These are phyloP conservation scores for Hortaea sp. DNA, from an alignment of 2,329 filamentous ascomycete species.

Conservation along the genomic window DNA sequence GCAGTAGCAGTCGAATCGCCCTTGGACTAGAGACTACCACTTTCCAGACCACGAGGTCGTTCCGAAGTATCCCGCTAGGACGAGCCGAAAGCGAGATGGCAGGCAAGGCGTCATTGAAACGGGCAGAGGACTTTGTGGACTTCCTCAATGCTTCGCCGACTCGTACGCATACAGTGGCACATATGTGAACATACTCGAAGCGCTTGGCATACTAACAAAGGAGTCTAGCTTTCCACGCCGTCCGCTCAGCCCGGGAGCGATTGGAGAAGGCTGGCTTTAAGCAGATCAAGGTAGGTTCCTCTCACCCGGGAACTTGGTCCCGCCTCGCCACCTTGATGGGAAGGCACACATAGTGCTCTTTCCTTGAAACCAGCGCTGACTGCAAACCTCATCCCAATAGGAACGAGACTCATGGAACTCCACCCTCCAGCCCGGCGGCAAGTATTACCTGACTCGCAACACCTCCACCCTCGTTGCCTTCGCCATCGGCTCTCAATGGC, in stretches of 20 bases:
- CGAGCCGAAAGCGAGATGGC: constrained; percentile 17
- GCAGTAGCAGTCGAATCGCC: too few species aligned
- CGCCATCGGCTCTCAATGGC: constrained; percentile 82
- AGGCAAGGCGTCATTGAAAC: constrained; percentile 31
- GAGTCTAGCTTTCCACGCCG: constrained; percentile 77
- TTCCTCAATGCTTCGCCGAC: constrained; percentile 93
- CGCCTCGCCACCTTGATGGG: background rate
- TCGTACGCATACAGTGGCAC: constrained; percentile 42
- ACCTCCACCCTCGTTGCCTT: constrained; percentile 87
- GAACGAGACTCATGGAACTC: constrained; percentile 85
- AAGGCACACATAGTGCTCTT: background rate
- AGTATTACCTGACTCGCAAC: constrained; percentile 94
- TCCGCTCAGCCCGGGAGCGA: constrained; percentile 64
- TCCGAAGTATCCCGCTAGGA: background rate
- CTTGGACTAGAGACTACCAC: background rate
- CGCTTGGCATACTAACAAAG: constrained; percentile 4
- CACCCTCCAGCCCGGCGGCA: constrained; percentile 71
- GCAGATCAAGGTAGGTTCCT: constrained; percentile 55
- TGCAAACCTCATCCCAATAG: constrained; percentile 23
- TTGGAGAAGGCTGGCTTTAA: constrained; percentile 78
- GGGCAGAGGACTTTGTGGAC: constrained; percentile 73
- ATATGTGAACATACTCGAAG: background rate
- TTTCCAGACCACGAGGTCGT: background rate
- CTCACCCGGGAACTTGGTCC: background rate
- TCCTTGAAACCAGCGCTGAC: background rate